Evolutionary conservation across 192 early-diverging fungal species (phyloP), one percentile per base, ranked within the genome.

Genomic region (Mortierella antarctica): DNA sequence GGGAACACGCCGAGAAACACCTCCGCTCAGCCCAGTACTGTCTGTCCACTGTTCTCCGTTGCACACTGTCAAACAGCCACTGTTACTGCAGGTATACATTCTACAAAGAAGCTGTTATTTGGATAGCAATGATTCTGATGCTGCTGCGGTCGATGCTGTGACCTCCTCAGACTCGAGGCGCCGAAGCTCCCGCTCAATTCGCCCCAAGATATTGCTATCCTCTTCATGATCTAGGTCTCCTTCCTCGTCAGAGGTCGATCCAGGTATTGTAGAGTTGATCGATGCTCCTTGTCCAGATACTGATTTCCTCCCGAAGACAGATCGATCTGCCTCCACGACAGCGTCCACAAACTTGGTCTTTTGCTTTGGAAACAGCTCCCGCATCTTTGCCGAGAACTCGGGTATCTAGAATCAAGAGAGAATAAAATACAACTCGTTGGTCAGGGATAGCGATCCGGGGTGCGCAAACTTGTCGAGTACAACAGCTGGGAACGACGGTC

Each of bases 371-470:
- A 80, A 80, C 6, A 80, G 21, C 5, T 80, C 77, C 14, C 77
- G 63, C 77, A 80, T 80, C 65, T 80, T 80, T 66, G 77, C 58
- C 17, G 77, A 80, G 65, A 80, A 80, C 42, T 80, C 77, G 47
- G 77, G 77, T 80, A 80, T 80, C 77, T 80, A 64, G 9, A 40
- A 48, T 56, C 10, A 54, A 21, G 52, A 59, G 23, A 52, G 15
- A 48, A 18, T 8, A 54, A 54, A 54, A 44, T 13, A 64, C 5
- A 14, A 41, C 8, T 62, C 5, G 14, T 45, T 6, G 8, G 9
- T 50, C 0, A 63, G 3, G 17, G 15, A 13, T 3, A 31, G 31
- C 31, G 31, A 31, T 31, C 31, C 31, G 31, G 31, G 31, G 31
- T 3, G 3, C 31, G 1, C 31, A 31, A 31, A 31, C 31, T 31